phyloP scores from a whole-genome alignment of 2,329 filamentous ascomycete species.

The Hortaea werneckii region DNA sequence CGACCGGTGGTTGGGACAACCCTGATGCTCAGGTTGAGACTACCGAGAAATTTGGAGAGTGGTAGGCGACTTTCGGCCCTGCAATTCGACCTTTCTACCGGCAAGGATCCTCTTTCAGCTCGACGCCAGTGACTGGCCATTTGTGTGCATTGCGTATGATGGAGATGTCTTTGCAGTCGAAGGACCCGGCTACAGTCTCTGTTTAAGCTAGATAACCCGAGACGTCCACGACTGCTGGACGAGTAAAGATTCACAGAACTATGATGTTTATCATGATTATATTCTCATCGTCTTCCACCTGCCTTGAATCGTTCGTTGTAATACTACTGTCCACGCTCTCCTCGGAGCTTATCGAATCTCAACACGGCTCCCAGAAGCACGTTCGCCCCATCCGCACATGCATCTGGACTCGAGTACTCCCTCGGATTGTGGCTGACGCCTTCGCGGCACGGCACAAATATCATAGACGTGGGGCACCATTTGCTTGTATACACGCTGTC shows the following conservation, averaged over 20 bases:
- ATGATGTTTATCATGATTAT: background rate
- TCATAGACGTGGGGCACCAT: slow-evolving; percentile 38
- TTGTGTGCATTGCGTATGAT: background rate
- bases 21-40: background rate
- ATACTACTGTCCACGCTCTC: background rate
- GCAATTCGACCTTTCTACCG: background rate
- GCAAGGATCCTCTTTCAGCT: no score
- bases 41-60: slow-evolving; percentile 2
- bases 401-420: slow-evolving; percentile 36
- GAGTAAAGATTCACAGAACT: background rate
- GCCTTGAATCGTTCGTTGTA: background rate
- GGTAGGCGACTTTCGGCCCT: background rate
- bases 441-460: slow-evolving; percentile 38
- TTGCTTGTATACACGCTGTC: slow-evolving; percentile 41
- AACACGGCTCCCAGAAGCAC: slow-evolving; percentile 42
- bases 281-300: background rate
- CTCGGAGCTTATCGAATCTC: slow-evolving; percentile 34
- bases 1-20: no score
- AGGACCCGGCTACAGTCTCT: slow-evolving; percentile 12
- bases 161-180: slow-evolving; percentile 3
- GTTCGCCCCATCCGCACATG: slow-evolving; percentile 39
- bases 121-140: no score
- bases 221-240: slow-evolving; percentile 2
- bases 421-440: slow-evolving; percentile 39
- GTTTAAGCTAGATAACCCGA: slow-evolving; percentile 19